Evolutionary conservation across 331 rosid genomes (phyloP), one percentile per base, ranked within the genome.

Genomic region (Acacia pycnantha): DNA sequence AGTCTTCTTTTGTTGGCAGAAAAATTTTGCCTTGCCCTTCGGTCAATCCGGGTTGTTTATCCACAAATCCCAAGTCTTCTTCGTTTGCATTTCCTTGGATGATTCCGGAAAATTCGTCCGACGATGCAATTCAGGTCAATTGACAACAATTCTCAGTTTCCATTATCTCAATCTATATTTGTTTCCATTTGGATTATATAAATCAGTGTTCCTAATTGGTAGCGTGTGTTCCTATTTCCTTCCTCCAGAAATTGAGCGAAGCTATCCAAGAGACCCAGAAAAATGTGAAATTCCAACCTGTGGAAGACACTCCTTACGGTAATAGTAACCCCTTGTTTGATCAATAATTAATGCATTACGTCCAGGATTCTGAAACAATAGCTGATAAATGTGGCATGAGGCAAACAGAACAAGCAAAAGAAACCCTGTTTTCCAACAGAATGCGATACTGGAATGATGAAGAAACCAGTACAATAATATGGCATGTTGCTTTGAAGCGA

Each of bases 21-120:
- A 95, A 92, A 86, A 89, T 95, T 66, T 86, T 95, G 79, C 92
- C 98, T 77, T 95, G 98, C 83, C 98, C 98, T 15, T 90, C 98
- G 13, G 81, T 72, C 43, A 95, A 95, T 93, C 97, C 99, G 0
- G 91, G 91, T 18, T 95, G 97, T 56, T 58, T 95, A 53, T 95
- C 99, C 3, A 81, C 97, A 47, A 95, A 95, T 73, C 97, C 99
- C 8, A 89, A 73, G 82, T 95, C 98, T 2, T 89, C 99, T 19
- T 89, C 92, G 6, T 95, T 95, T 75, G 79, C 91, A 6, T 90
- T 95, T 79, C 96, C 98, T 48, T 88, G 93, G 93, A 48, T 19
- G 66, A 89, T 95, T 87, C 98, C 99, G 0, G 91, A 82, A 78
- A 86, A 79, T 62, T 90, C 86, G 21, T 13, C 70, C 3, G 91